A percentile compares a stretch with the other conserved stretches of the same genome.
These are phyloP conservation scores for Neopestalotiopsis rosae DNA, from an alignment of 2,329 filamentous ascomycete species.

Conservation along the genomic window DNA sequence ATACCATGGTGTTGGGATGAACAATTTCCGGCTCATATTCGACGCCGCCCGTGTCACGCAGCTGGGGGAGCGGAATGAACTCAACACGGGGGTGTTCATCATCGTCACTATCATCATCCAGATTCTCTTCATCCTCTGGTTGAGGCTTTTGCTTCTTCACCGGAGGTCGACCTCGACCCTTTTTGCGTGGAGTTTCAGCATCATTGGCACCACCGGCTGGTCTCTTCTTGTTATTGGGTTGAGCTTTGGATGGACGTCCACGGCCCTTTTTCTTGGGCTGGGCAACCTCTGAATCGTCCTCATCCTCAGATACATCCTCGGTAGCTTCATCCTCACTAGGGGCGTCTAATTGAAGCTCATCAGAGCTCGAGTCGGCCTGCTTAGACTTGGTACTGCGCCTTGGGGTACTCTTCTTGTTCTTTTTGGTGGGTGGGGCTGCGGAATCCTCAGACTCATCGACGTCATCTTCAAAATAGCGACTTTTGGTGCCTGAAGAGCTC, in stretches of 20 bases:
- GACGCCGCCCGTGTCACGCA: slow-evolving; percentile 46
- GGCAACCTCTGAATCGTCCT: slow-evolving; percentile 6
- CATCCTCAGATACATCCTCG: not conserved
- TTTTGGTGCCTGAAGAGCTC: slow-evolving; percentile 50
- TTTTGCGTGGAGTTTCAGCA: slow-evolving; percentile 8
- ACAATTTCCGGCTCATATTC: slow-evolving; percentile 58
- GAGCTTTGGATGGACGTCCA: slow-evolving; percentile 10
- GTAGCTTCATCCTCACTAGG: not conserved
- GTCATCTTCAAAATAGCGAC: slow-evolving; percentile 55
- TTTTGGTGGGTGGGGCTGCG: slow-evolving; percentile 4
- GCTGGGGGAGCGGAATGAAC: slow-evolving; percentile 46
- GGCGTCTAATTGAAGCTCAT: not conserved
- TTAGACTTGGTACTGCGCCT: not conserved
- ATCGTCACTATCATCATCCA: slow-evolving; percentile 34
- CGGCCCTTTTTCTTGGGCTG: not conserved
- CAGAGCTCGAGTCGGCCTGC: not conserved
- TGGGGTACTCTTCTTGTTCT: slow-evolving; percentile 2
- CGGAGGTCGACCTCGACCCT: slow-evolving; percentile 18
- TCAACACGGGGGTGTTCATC: slow-evolving; percentile 42
- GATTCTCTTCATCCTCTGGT: slow-evolving; percentile 27
- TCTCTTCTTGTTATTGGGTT: slow-evolving; percentile 13
- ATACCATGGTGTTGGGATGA: slow-evolving; percentile 63
- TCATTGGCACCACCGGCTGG: not conserved
- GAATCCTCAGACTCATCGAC: slow-evolving; percentile 20
- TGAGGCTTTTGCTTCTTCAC: not conserved